Conservation (phyloP, 176 grass and related monocot genomes). For the Zoysia japonica region DNA sequence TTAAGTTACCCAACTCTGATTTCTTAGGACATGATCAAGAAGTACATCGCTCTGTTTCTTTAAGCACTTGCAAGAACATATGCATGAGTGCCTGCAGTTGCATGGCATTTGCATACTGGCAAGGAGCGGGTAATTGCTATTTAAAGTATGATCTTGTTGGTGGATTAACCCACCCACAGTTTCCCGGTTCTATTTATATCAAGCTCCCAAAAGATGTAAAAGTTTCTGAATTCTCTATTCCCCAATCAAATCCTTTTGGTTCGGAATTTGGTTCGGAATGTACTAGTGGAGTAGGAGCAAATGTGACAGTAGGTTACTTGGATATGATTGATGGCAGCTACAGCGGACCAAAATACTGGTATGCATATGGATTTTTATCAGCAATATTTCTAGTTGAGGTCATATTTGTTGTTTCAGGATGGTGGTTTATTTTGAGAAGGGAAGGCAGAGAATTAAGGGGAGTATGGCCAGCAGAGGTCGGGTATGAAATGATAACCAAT, state of each 20-base stretch:
- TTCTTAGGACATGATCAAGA: constrained; percentile 37
- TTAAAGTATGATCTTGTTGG: constrained; percentile 29
- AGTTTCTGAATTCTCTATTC: constrained; percentile 24
- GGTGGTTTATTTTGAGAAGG: constrained; percentile 38
- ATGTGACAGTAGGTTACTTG: background rate
- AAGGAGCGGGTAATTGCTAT: constrained; percentile 24
- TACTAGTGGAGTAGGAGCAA: background rate
- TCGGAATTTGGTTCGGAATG: constrained; percentile 12
- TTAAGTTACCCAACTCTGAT: constrained; percentile 23
- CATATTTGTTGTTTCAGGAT: constrained; percentile 29
- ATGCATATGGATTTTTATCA: constrained; percentile 50
- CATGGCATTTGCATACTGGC: constrained; percentile 30
- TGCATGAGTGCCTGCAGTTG: constrained; percentile 42
- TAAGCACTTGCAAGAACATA: constrained; percentile 19
- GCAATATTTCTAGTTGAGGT: constrained; percentile 46
- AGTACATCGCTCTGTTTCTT: background rate
- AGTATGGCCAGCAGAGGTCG: constrained; percentile 45
- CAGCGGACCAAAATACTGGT: background rate
- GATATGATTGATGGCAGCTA: background rate
- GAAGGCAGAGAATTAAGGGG: constrained; percentile 30
- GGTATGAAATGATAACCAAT: constrained; percentile 43
- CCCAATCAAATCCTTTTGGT: constrained; percentile 39
- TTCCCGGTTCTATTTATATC: constrained; percentile 10
- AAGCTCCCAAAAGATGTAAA: constrained; percentile 29
- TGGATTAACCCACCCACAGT: background rate